Evolutionary conservation across 129 eudicot species (phyloP).

Genomic region (Pittosporum tobira): DNA sequence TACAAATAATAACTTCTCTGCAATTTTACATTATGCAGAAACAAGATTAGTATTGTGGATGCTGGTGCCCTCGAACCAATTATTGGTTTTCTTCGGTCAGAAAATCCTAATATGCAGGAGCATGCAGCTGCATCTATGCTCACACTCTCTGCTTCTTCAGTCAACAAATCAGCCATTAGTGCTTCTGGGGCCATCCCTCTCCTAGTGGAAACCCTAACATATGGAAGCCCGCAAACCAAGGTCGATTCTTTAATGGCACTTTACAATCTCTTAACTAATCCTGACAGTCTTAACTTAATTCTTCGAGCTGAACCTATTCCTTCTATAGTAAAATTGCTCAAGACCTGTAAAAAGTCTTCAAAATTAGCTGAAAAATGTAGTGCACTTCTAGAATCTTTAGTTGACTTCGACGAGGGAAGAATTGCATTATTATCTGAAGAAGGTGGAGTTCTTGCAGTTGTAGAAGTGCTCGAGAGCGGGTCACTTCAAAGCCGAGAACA

Average conservation of each 20-base stretch:
- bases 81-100: conserved; percentile 56
- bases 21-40: conserved; percentile 32
- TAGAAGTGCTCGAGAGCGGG: conserved; percentile 82
- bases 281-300: conserved; percentile 39
- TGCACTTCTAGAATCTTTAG: conserved; percentile 63
- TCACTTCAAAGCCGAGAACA: conserved; percentile 81
- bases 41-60: conserved; percentile 66
- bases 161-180: conserved; percentile 56
- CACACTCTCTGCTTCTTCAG: conserved; percentile 84
- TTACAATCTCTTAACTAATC: conserved; percentile 72
- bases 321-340: conserved; percentile 44
- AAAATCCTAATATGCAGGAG: conserved; percentile 49
- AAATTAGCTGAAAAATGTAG: conserved; percentile 64
- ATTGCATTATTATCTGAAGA: conserved; percentile 42
- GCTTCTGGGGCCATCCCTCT: conserved; percentile 75
- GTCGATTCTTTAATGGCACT: conserved; percentile 78
- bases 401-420: conserved; percentile 52
- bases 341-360: conserved; percentile 58
- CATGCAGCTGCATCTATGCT: conserved; percentile 79
- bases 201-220: conserved; percentile 40
- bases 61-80: conserved; percentile 88
- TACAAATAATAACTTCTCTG: neutral
- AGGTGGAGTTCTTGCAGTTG: conserved; percentile 88
- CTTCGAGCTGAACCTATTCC: conserved; percentile 65
- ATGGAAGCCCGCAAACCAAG: conserved; percentile 59